Evolutionary conservation across 2,329 filamentous ascomycete genomes (phyloP), one percentile per base, ranked within the genome.

Genomic region (Fusarium subtropicale): DNA sequence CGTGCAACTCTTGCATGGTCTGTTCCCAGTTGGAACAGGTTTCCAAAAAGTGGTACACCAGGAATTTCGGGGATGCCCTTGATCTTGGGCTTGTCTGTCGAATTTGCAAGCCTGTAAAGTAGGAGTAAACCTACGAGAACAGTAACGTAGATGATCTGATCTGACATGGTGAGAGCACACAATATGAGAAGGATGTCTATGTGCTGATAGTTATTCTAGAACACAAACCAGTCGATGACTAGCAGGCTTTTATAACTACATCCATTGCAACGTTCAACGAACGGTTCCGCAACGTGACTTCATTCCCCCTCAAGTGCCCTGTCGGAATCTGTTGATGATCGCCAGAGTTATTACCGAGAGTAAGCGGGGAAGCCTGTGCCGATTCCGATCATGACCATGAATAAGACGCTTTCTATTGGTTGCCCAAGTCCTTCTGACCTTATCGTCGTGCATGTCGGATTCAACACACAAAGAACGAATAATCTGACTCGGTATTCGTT

Each of bases 11-110:
- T 81, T 10, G 88, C 84, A 80, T 90, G 85, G 55, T 86, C 80
- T 4, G 83, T 81, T 4, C 88, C 87, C 9, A 91, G 81, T 70
- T 90, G 85, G 2, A 90, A 73, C 6, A 91, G 79, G 64, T 88
- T 91, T 7, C 89, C 89, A 69, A 91, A 88, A 11, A 91, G 72
- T 6, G 88, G 88, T 7, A 89, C 75, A 1, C 88, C 88, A 0
- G 88, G 87, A 42, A 90, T 84, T 69, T 90, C 87, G 3, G 88
- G 87, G 1, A 90, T 77, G 8, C 83, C 84, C 71, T 89, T 89
- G 76, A 90, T 88, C 72, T 87, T 88, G 7, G 87, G 84, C 0
- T 82, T 78, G 67, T 90, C 87, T 3, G 88, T 90, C 2, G 74
- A 71, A 51, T 81, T 81, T n/a, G 83, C 74, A 36, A 78, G 72